Evolutionary conservation across 2,329 filamentous ascomycete genomes (phyloP).

Genomic region (Cladophialophora psammophila): DNA sequence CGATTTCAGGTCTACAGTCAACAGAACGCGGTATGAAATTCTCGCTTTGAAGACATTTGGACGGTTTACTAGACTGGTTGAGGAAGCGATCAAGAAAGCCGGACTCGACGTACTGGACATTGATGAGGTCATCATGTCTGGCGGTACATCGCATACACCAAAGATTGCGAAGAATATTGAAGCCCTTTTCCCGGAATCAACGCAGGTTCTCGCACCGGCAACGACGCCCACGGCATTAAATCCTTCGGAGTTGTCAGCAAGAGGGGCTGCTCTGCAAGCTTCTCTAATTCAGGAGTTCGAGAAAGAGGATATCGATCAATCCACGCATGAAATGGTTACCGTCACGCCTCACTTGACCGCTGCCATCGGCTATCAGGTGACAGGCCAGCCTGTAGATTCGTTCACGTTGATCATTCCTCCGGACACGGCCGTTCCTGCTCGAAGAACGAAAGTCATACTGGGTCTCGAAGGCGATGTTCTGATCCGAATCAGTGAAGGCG

Average conservation of each 20-base stretch:
- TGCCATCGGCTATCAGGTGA: slow-evolving; percentile 75
- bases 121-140: slow-evolving; percentile 91
- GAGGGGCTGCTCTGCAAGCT: slow-evolving; percentile 94
- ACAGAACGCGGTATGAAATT: slow-evolving; percentile 91
- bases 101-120: slow-evolving; percentile 90
- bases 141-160: slow-evolving; percentile 91
- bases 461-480: slow-evolving; percentile 85
- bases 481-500: slow-evolving; percentile 86
- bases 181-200: slow-evolving; percentile 80
- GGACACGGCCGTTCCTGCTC: slow-evolving; percentile 88
- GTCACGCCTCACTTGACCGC: slow-evolving; percentile 89
- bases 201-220: slow-evolving; percentile 80
- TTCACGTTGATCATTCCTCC: slow-evolving; percentile 84
- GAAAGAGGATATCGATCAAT: slow-evolving; percentile 90
- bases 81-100: slow-evolving; percentile 88
- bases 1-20: slow-evolving; percentile 91
- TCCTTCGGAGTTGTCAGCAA: slow-evolving; percentile 86
- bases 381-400: slow-evolving; percentile 50
- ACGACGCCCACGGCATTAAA: slow-evolving; percentile 82
- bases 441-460: slow-evolving; percentile 79
- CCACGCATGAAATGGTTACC: slow-evolving; percentile 92
- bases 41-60: slow-evolving; percentile 85
- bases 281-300: slow-evolving; percentile 95
- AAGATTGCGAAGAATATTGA: slow-evolving; percentile 85
- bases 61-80: slow-evolving; percentile 84